These are phyloP conservation scores for Stenocarpella maydis DNA, from an alignment of 2,329 filamentous ascomycete genomes.

Conservation along the genomic window DNA sequence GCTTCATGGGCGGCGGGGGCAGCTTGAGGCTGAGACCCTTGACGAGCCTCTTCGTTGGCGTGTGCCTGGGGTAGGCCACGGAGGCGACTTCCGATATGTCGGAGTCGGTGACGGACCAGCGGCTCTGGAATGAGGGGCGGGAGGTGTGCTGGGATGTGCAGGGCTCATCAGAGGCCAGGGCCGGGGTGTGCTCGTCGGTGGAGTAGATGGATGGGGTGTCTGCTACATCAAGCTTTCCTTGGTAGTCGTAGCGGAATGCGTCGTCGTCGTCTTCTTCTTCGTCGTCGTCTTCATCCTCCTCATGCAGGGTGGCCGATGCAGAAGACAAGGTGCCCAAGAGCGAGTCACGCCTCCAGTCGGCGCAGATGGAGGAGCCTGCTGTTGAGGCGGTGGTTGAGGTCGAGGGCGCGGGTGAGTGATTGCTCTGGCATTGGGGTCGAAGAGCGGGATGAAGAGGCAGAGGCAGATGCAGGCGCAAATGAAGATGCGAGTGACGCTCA, in stretches of 20 bases:
- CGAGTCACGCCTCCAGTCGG: slow-evolving; percentile 64
- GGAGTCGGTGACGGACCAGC: slow-evolving; percentile 35
- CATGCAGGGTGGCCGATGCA: slow-evolving; percentile 44
- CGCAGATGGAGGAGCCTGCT: slow-evolving; percentile 42
- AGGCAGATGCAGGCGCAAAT: slow-evolving; percentile 4
- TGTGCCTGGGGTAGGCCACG: slow-evolving; percentile 3
- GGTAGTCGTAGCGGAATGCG: slow-evolving; percentile 35
- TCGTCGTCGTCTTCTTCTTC: slow-evolving; percentile 15
- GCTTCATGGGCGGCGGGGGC: slow-evolving; percentile 33
- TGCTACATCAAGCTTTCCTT: slow-evolving; percentile 22
- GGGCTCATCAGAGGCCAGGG: slow-evolving; percentile 26
- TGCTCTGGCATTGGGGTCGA: slow-evolving; percentile 52
- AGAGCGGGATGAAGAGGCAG: slow-evolving; percentile 5
- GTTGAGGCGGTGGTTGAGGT: slow-evolving; percentile 40
- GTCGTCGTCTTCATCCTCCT: slow-evolving; percentile 38
- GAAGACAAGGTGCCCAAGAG: slow-evolving; percentile 56
- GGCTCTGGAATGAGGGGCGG: slow-evolving; percentile 33
- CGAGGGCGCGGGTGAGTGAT: slow-evolving; percentile 33
- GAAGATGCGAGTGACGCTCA: background rate
- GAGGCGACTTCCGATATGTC: slow-evolving; percentile 27
- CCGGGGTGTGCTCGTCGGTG: slow-evolving; percentile 18
- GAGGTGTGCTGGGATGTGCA: slow-evolving; percentile 24
- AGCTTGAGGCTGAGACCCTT: slow-evolving; percentile 32
- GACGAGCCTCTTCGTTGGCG: slow-evolving; percentile 29
- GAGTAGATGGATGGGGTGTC: slow-evolving; percentile 27